Base-by-base conservation (phyloP, 352 stramenopile species). In the Phytophthora syringae region DNA sequence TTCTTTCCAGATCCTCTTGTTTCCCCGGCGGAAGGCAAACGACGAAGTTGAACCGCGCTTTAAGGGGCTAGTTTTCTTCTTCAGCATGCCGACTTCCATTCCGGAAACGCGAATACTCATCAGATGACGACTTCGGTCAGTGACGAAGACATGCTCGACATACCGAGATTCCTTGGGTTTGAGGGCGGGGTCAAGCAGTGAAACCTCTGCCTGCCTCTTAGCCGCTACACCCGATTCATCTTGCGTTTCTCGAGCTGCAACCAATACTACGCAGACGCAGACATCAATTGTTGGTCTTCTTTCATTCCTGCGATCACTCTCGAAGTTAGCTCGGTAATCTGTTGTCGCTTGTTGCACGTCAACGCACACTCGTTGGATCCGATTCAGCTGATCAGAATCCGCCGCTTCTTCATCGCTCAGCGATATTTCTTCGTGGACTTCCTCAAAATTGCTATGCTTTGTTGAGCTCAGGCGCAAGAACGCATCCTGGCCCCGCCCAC, bases 391-490 rank as follows among this genome's bases (percentile, higher is more conserved):
- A 44, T 55, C n/a, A 59, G 51, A 9, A 34, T 32, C 22, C 34
- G 49, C 44, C 6, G n/a, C 36, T 36, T 64, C 44, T 15, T 36
- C 22, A 44, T 52, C 51, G 13, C 28, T 39, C 40, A 30, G 24
- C 9, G 49, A 34, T 2, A 36, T 20, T 7, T 57, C 22, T 6
- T 76, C 65, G 2, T 47, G 10, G 39, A 76, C 24, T 59, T 74
- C 60, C 50, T 84, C 69, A 55, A 86, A 87, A 2, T 52, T 47
- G 27, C 63, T 89, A 25, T 83, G 73, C 51, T 91, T 93, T 15
- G 77, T 90, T 1, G 82, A 87, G 24, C 82, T 89, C 2, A 93
- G 66, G 16, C 75, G 76, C 22, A 91, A 58, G 25, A 77, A 91
- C 9, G 74, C 71, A 40, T 77, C 72, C 45, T 77, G 75, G 12